phyloP scores from a whole-genome alignment of 805 yeast genomes.

The Yamadazyma akitaensis region DNA sequence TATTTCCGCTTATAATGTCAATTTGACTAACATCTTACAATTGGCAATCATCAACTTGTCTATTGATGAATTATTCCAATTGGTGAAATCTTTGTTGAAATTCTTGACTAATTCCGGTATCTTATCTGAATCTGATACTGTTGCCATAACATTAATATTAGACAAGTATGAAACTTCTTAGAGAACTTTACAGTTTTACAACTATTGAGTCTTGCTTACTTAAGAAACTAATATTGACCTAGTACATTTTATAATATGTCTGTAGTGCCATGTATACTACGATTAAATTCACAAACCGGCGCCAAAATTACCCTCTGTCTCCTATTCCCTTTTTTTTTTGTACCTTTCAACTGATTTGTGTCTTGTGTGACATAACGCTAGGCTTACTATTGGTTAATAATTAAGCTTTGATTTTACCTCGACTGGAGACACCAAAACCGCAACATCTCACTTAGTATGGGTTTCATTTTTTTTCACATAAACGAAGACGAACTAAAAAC shows the following conservation, averaged over 20 bases:
- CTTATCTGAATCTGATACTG: constrained; percentile 27
- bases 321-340: too few species aligned
- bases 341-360: too few species aligned
- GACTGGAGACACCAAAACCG: too few species aligned
- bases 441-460: too few species aligned
- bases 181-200: not conserved
- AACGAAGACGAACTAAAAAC: too few species aligned
- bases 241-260: not conserved
- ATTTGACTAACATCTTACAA: constrained; percentile 74
- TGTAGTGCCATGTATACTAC: not conserved
- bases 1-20: constrained; percentile 66
- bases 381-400: too few species aligned
- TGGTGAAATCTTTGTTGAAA: constrained; percentile 56
- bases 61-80: constrained; percentile 58
- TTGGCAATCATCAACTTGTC: constrained; percentile 68
- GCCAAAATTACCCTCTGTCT: too few species aligned
- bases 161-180: constrained; percentile 15
- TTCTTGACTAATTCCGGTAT: constrained; percentile 42
- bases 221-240: not conserved
- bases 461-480: too few species aligned
- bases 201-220: not conserved
- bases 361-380: too few species aligned
- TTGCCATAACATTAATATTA: constrained; percentile 28
- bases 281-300: not conserved
- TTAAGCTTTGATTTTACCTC: too few species aligned